Percentiles rank a stretch among this genome's conserved stretches.
Evolutionary conservation across 1,139 yeast species (phyloP).

Genomic region (Debaryomyces singareniensis): DNA sequence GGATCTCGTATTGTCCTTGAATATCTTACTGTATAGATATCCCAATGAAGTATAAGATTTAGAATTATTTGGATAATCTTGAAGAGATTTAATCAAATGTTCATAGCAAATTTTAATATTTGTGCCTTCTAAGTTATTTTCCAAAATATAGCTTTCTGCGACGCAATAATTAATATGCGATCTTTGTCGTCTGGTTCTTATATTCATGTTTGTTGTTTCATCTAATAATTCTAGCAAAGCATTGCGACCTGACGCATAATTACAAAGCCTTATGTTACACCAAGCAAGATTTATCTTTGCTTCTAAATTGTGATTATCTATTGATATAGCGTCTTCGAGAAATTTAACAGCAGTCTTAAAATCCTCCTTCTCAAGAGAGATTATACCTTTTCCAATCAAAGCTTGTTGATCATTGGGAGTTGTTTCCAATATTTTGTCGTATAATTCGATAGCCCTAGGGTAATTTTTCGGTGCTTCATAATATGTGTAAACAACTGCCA

Average conservation of each 20-base stretch:
- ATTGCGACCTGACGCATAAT: slow-evolving; percentile 48
- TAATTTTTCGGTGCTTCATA: slow-evolving; percentile 88
- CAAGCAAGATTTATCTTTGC: slow-evolving; percentile 73
- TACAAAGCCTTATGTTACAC: slow-evolving; percentile 59
- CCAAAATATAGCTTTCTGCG: slow-evolving; percentile 47
- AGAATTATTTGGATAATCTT: slow-evolving; percentile 58
- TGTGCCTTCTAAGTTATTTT: slow-evolving; percentile 14
- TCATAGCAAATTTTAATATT: slow-evolving; percentile 41
- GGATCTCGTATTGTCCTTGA: slow-evolving; percentile 60
- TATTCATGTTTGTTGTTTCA: slow-evolving; percentile 42
- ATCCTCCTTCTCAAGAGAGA: slow-evolving; percentile 61
- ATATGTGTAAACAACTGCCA: slow-evolving; percentile 76
- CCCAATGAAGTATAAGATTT: slow-evolving; percentile 82
- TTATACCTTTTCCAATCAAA: slow-evolving; percentile 74
- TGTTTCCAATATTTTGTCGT: slow-evolving; percentile 50
- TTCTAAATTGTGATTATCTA: slow-evolving; percentile 48
- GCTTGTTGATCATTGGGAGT: slow-evolving; percentile 50
- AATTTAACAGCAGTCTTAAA: slow-evolving; percentile 47
- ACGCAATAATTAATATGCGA: slow-evolving; percentile 68
- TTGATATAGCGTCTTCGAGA: slow-evolving; percentile 44
- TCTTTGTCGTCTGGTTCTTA: slow-evolving; percentile 46
- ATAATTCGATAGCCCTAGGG: slow-evolving; percentile 64
- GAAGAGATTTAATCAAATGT: slow-evolving; percentile 55
- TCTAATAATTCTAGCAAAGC: slow-evolving; percentile 40
- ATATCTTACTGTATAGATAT: slow-evolving; percentile 50